Conservation (phyloP, 164 flowering plant genomes). For the Sedum album region DNA sequence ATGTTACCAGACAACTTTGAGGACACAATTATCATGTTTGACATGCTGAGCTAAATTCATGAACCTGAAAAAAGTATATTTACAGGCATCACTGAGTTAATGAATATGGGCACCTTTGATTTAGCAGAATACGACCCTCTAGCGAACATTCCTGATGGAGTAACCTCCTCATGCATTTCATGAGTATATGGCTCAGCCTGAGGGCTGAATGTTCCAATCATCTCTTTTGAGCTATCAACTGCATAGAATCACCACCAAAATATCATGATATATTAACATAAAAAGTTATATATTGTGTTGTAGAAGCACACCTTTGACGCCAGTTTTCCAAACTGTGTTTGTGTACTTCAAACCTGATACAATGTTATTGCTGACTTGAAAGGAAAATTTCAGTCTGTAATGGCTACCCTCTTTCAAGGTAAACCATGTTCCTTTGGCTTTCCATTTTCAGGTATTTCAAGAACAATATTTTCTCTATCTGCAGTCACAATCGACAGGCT, state of each 20-base stretch:
- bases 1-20: too few relatives aligned
- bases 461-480: conserved; percentile 39
- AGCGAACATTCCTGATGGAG: conserved; percentile 65
- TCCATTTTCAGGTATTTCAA: conserved; percentile 43
- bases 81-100: too few relatives aligned
- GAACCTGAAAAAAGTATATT: too few relatives aligned
- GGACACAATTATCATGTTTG: too few relatives aligned
- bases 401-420: conserved; percentile 52
- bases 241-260: conserved; percentile 8
- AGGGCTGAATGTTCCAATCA: conserved; percentile 68
- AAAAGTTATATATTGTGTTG: background rate
- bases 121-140: conserved; percentile 59
- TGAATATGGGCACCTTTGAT: conserved; percentile 19
- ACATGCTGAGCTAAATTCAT: too few relatives aligned
- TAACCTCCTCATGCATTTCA: conserved; percentile 56
- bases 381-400: conserved; percentile 40
- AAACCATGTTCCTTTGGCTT: conserved; percentile 54
- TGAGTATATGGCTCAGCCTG: conserved; percentile 51
- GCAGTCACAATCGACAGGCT: conserved; percentile 47
- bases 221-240: conserved; percentile 53
- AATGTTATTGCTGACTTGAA: conserved; percentile 50
- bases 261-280: background rate
- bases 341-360: conserved; percentile 55
- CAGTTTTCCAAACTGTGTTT: conserved; percentile 62
- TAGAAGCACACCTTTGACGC: conserved; percentile 39